Evolutionary conservation across 148 eudicot species (phyloP).

Genomic region (Rhododendron ferrugineum): DNA sequence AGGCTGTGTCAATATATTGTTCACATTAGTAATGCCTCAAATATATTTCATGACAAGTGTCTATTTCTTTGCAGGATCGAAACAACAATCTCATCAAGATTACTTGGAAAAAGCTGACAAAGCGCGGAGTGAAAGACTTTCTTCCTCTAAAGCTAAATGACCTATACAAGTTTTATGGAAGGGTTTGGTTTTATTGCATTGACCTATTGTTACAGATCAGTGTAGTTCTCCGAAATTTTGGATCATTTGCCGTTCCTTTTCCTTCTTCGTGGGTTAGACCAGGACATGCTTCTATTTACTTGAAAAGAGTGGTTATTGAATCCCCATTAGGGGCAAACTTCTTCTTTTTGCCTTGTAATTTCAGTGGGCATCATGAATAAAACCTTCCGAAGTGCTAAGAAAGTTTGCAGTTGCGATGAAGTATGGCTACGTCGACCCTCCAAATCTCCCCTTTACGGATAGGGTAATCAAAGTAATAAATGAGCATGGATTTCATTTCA

Average conservation of each 20-base stretch:
- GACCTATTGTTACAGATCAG: neutral
- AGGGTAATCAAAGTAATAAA: neutral
- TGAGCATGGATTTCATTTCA: neutral
- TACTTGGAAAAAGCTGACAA: conserved; percentile 70
- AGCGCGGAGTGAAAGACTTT: conserved; percentile 60
- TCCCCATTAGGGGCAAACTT: neutral
- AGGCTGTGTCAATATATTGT: neutral
- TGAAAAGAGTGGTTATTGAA: neutral
- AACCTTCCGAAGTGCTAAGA: neutral
- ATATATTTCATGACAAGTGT: neutral
- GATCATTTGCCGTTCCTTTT: neutral
- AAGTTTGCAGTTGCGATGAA: neutral
- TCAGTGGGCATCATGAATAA: neutral
- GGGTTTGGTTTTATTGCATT: neutral
- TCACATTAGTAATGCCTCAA: neutral
- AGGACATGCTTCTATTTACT: neutral
- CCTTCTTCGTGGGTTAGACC: neutral
- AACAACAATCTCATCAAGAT: conserved; percentile 73
- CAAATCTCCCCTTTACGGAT: neutral
- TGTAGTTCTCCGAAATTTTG: neutral
- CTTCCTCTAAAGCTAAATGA: conserved; percentile 31
- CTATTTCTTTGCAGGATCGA: conserved; percentile 42
- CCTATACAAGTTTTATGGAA: neutral
- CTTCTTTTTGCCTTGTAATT: neutral
- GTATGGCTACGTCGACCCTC: neutral